Evolutionary conservation across 2,329 filamentous ascomycete species (phyloP).

Genomic region (Hypoxylon sp.): DNA sequence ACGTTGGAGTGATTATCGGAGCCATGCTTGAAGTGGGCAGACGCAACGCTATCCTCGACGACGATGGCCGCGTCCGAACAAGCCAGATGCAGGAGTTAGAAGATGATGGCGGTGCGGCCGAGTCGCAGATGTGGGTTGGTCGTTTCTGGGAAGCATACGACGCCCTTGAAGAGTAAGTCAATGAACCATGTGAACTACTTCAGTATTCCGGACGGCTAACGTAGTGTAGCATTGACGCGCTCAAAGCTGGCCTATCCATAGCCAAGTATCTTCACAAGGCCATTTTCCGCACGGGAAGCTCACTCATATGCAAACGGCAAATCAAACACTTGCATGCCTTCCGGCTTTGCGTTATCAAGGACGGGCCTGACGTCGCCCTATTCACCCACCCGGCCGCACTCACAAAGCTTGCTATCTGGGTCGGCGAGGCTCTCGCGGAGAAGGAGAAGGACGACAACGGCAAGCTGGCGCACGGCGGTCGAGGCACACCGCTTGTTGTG

Average conservation of each 20-base stretch:
- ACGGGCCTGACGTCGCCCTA: slow-evolving; percentile 87
- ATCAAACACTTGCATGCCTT: slow-evolving; percentile 93
- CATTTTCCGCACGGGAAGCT: slow-evolving; percentile 91
- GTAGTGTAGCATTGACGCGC: slow-evolving; percentile 70
- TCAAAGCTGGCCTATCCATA: slow-evolving; percentile 78
- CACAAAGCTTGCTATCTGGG: slow-evolving; percentile 92
- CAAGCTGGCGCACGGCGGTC: slow-evolving; percentile 70
- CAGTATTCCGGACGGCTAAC: slow-evolving; percentile 39
- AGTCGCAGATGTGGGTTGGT: slow-evolving; percentile 69
- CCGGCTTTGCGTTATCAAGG: slow-evolving; percentile 94
- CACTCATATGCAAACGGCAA: slow-evolving; percentile 90
- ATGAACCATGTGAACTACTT: slow-evolving; percentile 38
- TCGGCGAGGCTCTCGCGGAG: slow-evolving; percentile 89
- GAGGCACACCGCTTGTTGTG: slow-evolving; percentile 86
- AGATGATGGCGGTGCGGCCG: slow-evolving; percentile 56
- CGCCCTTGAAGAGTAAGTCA: slow-evolving; percentile 70
- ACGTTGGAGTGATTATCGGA: slow-evolving; percentile 91
- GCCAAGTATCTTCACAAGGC: slow-evolving; percentile 91
- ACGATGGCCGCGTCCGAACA: slow-evolving; percentile 46
- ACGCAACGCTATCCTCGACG: slow-evolving; percentile 50
- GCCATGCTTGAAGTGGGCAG: slow-evolving; percentile 92
- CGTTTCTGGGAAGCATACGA: slow-evolving; percentile 78
- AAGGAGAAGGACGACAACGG: slow-evolving; percentile 82
- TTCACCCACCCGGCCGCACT: slow-evolving; percentile 93
- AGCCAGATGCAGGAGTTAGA: slow-evolving; percentile 50